Percentiles rank a stretch among this genome's conserved stretches.
These are phyloP conservation scores for Lindgomyces ingoldianus DNA, from an alignment of 495 filamentous ascomycete species.

Conservation along the genomic window DNA sequence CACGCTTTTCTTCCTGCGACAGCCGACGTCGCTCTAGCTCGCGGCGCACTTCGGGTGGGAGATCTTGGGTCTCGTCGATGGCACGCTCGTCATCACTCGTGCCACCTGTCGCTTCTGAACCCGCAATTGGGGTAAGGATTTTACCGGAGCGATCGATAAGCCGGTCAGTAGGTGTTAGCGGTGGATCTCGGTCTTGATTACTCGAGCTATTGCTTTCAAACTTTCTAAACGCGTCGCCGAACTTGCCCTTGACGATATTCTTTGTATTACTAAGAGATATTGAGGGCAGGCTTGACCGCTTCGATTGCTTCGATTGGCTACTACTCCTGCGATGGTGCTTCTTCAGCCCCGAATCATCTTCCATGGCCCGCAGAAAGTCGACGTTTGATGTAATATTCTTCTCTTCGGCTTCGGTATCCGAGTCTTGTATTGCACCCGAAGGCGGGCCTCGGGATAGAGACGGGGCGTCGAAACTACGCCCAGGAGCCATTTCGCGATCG, in stretches of 20 bases:
- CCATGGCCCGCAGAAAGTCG: conserved; percentile 81
- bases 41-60: conserved; percentile 81
- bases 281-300: conserved; percentile 79
- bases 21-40: conserved; percentile 85
- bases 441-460: conserved; percentile 38
- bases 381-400: conserved; percentile 80
- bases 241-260: conserved; percentile 82
- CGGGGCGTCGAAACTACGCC: conserved; percentile 44
- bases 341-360: conserved; percentile 65
- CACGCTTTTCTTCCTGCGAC: conserved; percentile 87
- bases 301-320: conserved; percentile 64
- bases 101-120: conserved; percentile 73
- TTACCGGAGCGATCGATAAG: conserved; percentile 22
- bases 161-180: conserved; percentile 32
- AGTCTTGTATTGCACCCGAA: conserved; percentile 44
- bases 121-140: conserved; percentile 67
- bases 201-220: conserved; percentile 71
- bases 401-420: conserved; percentile 56
- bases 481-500: conserved; percentile 53
- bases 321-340: conserved; percentile 67
- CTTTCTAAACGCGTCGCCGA: conserved; percentile 92
- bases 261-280: conserved; percentile 72
- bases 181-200: conserved; percentile 41
- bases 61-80: conserved; percentile 69
- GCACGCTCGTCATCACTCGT: conserved; percentile 65